Evolutionary conservation across 768 basidiomycete species (phyloP), one percentile per base, ranked within the genome.

Genomic region (Lepiota venenata): DNA sequence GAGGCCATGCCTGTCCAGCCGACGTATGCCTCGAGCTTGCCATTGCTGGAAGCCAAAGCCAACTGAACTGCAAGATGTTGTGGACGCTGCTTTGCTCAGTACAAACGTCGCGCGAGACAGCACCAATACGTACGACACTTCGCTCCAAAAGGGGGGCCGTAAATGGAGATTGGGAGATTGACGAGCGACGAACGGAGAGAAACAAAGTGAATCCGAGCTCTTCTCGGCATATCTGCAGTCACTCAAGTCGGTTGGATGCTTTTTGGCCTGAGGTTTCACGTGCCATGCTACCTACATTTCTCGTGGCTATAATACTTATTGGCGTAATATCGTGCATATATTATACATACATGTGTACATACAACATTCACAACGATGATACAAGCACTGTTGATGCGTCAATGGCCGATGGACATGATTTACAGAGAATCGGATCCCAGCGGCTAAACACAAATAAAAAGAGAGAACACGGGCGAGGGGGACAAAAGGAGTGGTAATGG

Each of bases 1-100:
- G 86, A 87, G 0, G 93, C 88, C 82, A 99, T 84, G 22, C 97
- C 97, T 2, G 93, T 97, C 97, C 97, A 99, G 63, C 97, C 97
- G 35, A 91, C 81, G 63, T 88, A 87, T 8, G 79, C 81, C 59
- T 83, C 80, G 5, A 70, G 61, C 38, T 68, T 71, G 14, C 61
- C 61, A 45, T 63, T 61, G 52, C 61, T 52, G 50, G 63, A 56
- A 36, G 75, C 61, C 18, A 74, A 71, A 35, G 76, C 80, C 15
- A 93, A 71, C 67, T 91, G 87, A 3, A 93, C 74, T 8, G 85
- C 89, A 37, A 94, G 77, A 21, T 79, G 77, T 80, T 93, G 92
- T 2, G 91, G 92, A 39, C 92, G 78, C 91, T 94, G 57, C 32
- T 32, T 11, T 20, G 21, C 4, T 52, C 20, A 51, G 16, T 12